A percentile compares a stretch with the other conserved stretches of the same genome.
Conservation (phyloP, 805 yeast species). For the Cyberlindnera misumaiensis region DNA sequence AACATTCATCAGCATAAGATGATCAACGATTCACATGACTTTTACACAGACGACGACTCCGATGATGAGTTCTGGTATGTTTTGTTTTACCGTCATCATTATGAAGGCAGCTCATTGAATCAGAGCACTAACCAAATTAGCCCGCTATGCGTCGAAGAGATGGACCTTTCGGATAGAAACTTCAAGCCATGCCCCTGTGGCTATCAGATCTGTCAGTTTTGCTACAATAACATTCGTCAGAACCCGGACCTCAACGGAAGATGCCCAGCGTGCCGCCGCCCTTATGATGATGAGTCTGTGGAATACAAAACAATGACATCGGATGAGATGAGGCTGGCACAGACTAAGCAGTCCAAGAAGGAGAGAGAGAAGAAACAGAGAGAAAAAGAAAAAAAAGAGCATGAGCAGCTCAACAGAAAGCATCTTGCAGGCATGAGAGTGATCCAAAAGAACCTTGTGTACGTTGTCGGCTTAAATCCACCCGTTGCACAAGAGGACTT, state of each 20-base stretch:
- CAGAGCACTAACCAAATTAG: conserved; percentile 30
- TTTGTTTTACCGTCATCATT: not conserved
- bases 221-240: conserved; percentile 92
- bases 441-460: conserved; percentile 95
- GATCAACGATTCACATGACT: conserved; percentile 39
- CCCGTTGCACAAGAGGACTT: conserved; percentile 74
- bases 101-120: not conserved
- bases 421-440: conserved; percentile 96
- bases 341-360: conserved; percentile 68
- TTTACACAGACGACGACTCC: conserved; percentile 60
- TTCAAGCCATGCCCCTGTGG: conserved; percentile 99
- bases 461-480: conserved; percentile 92
- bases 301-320: conserved; percentile 78
- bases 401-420: conserved; percentile 72
- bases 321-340: conserved; percentile 80
- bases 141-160: conserved; percentile 95
- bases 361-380: conserved; percentile 78
- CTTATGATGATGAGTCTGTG: conserved; percentile 88
- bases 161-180: conserved; percentile 93
- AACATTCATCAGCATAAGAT: conserved; percentile 10
- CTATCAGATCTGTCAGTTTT: conserved; percentile 95
- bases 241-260: conserved; percentile 93
- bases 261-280: conserved; percentile 96
- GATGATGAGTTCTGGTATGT: conserved; percentile 64
- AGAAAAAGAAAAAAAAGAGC: conserved; percentile 89